Conservation (phyloP, 352 stramenopile genomes). For the Plasmopara halstedii region DNA sequence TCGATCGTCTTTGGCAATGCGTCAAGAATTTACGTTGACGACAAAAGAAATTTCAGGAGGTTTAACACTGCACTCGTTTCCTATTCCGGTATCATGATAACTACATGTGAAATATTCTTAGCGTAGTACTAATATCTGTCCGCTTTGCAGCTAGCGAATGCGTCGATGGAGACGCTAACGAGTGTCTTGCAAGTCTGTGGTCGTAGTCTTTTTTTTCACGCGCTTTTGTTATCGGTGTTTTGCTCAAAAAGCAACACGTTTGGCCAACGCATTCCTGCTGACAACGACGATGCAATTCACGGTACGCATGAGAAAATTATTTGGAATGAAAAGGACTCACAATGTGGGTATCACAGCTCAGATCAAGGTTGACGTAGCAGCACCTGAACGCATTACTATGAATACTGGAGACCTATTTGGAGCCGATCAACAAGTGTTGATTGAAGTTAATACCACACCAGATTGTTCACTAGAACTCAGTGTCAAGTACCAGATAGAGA, state of each 20-base stretch:
- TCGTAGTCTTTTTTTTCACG: slow-evolving; percentile 84
- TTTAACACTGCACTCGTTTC: slow-evolving; percentile 70
- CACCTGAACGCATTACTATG: slow-evolving; percentile 69
- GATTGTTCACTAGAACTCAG: slow-evolving; percentile 61
- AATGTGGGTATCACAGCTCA: slow-evolving; percentile 22
- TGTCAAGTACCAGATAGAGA: slow-evolving; percentile 45
- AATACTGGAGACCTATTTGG: slow-evolving; percentile 59
- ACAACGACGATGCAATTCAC: slow-evolving; percentile 57
- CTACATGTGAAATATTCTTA: background rate
- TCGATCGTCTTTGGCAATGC: slow-evolving; percentile 43
- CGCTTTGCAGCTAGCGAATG: slow-evolving; percentile 36
- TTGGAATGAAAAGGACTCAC: background rate
- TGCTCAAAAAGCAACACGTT: slow-evolving; percentile 63
- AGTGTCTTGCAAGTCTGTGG: slow-evolving; percentile 75
- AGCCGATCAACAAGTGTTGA: slow-evolving; percentile 47
- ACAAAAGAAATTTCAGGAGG: slow-evolving; percentile 84
- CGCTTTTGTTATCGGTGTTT: slow-evolving; percentile 68
- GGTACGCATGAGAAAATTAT: slow-evolving; percentile 20
- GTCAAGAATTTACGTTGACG: slow-evolving; percentile 71
- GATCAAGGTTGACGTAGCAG: slow-evolving; percentile 78
- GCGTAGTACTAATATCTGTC: slow-evolving; percentile 5
- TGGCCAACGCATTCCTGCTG: slow-evolving; percentile 46
- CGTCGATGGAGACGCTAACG: slow-evolving; percentile 48
- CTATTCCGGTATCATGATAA: slow-evolving; percentile 49
- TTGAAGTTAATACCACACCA: slow-evolving; percentile 56